phyloP scores from a whole-genome alignment of 768 basidiomycete species.

The Suillus luteus region DNA sequence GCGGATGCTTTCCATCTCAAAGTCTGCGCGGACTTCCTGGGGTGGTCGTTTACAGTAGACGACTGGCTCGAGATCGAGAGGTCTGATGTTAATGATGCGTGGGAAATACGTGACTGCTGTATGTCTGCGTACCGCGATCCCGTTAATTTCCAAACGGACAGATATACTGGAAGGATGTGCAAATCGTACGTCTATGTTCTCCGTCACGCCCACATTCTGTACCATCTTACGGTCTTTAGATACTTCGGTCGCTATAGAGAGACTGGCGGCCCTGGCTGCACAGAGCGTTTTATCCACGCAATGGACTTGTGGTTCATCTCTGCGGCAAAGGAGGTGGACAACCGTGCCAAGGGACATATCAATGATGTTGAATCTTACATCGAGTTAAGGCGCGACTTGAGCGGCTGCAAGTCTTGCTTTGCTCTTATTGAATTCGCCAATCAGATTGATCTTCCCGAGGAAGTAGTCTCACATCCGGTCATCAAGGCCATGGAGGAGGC shows the following conservation, averaged over 20 bases:
- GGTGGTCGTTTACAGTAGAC: slow-evolving; percentile 43
- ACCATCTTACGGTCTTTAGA: slow-evolving; percentile 20
- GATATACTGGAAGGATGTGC: slow-evolving; percentile 26
- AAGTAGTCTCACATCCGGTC: slow-evolving; percentile 52
- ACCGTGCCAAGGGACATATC: slow-evolving; percentile 38
- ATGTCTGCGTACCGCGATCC: slow-evolving; percentile 33
- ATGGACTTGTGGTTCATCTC: slow-evolving; percentile 44
- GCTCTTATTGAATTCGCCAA: slow-evolving; percentile 56
- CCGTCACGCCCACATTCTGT: neutral
- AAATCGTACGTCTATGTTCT: slow-evolving; percentile 34
- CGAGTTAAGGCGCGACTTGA: slow-evolving; percentile 52
- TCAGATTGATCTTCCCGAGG: slow-evolving; percentile 52
- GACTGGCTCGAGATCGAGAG: slow-evolving; percentile 2
- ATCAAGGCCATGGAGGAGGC: slow-evolving; percentile 47
- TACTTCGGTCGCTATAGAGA: slow-evolving; percentile 40
- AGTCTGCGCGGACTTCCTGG: slow-evolving; percentile 69
- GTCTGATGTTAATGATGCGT: slow-evolving; percentile 31
- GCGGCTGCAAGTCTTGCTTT: slow-evolving; percentile 52
- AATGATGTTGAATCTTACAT: slow-evolving; percentile 56
- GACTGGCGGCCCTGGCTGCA: slow-evolving; percentile 43
- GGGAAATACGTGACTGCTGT: slow-evolving; percentile 32
- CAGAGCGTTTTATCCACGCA: slow-evolving; percentile 40
- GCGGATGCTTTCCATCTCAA: slow-evolving; percentile 58
- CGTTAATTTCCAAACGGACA: slow-evolving; percentile 28
- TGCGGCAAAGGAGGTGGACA: slow-evolving; percentile 44